Evolutionary conservation across 2,329 filamentous ascomycete species (phyloP).

Genomic region (Plenodomus lindquistii): DNA sequence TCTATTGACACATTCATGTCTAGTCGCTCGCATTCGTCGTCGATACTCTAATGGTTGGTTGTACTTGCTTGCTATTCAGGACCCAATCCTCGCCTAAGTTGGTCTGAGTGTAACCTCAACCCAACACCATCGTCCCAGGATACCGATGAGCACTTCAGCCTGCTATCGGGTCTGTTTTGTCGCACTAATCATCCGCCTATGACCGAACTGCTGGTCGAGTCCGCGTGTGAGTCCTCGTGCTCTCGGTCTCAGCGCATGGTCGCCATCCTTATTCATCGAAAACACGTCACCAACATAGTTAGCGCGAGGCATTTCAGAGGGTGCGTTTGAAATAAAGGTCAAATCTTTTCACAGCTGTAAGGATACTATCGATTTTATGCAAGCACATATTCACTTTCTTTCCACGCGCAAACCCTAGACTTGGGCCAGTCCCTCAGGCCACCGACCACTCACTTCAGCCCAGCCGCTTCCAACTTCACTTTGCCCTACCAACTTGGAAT

Average conservation of each 20-base stretch:
- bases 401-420: neutral
- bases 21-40: neutral
- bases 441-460: slow-evolving; percentile 2
- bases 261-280: slow-evolving; percentile 18
- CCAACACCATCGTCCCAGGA: neutral
- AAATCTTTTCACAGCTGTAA: slow-evolving; percentile 13
- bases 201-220: neutral
- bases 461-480: neutral
- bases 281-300: slow-evolving; percentile 10
- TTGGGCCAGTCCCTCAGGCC: neutral
- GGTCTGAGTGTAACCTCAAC: neutral
- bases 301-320: slow-evolving; percentile 7
- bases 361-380: slow-evolving; percentile 6
- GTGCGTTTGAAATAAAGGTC: slow-evolving; percentile 17
- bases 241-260: slow-evolving; percentile 18
- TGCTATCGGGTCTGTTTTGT: slow-evolving; percentile 1
- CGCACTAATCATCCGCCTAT: slow-evolving; percentile 3
- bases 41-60: neutral
- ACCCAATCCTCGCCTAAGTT: neutral
- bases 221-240: neutral
- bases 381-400: neutral
- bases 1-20: neutral
- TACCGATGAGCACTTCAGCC: neutral
- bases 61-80: neutral
- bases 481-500: slow-evolving; percentile 12